Evolutionary conservation across 352 stramenopile species (phyloP).

Genomic region (Phytophthora pluvialis): DNA sequence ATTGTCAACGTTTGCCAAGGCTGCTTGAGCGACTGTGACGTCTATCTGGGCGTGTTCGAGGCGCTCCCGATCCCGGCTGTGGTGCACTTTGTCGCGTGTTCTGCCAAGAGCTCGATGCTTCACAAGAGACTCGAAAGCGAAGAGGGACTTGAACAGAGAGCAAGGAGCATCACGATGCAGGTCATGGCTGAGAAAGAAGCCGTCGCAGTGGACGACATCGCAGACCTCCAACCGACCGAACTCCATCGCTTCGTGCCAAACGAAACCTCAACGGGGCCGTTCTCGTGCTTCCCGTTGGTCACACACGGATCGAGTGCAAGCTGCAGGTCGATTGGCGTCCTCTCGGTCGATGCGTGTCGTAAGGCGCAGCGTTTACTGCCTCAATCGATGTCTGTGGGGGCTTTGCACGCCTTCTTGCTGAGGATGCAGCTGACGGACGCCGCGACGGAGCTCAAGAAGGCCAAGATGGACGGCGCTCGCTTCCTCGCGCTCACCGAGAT

Average conservation of each 20-base stretch:
- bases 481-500: constrained; percentile 58
- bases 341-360: constrained; percentile 65
- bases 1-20: constrained; percentile 58
- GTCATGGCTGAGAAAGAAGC: constrained; percentile 37
- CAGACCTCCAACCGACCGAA: constrained; percentile 5
- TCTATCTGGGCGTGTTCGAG: constrained; percentile 77
- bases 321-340: constrained; percentile 45
- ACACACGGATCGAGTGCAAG: background rate
- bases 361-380: constrained; percentile 53
- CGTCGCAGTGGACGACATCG: constrained; percentile 50
- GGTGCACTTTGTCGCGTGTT: constrained; percentile 58
- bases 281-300: constrained; percentile 62
- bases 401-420: constrained; percentile 59
- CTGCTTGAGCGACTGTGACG: constrained; percentile 72
- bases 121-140: constrained; percentile 38
- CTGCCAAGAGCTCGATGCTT: constrained; percentile 59
- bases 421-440: constrained; percentile 59
- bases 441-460: constrained; percentile 48
- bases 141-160: constrained; percentile 2
- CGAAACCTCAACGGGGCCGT: constrained; percentile 43
- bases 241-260: constrained; percentile 36
- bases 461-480: constrained; percentile 47
- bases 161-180: constrained; percentile 40
- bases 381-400: constrained; percentile 59
- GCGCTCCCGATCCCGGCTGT: constrained; percentile 49